These are phyloP conservation scores for Pyrenochaeta sp. DNA, from an alignment of 2,329 filamentous ascomycete species.

Conservation along the genomic window DNA sequence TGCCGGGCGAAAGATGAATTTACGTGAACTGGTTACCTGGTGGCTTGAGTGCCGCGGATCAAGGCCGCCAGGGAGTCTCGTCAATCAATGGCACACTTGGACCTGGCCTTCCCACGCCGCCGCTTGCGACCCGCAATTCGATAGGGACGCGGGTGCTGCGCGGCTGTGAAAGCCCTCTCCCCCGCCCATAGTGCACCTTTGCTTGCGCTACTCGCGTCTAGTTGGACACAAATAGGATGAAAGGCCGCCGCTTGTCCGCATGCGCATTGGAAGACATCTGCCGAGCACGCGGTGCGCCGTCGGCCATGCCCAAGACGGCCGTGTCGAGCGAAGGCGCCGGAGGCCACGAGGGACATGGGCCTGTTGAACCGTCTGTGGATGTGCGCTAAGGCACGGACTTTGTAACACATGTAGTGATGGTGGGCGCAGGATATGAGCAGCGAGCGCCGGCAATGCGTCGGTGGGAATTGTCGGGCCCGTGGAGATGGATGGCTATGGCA, in stretches of 20 bases:
- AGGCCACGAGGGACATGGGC: neutral
- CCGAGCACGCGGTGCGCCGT: neutral
- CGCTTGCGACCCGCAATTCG: neutral
- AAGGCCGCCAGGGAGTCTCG: too few relatives aligned
- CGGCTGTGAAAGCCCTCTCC: neutral
- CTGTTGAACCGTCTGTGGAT: neutral
- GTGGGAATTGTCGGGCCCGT: neutral
- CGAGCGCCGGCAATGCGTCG: neutral
- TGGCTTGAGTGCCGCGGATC: too few relatives aligned
- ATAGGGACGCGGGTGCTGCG: neutral
- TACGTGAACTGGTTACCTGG: neutral
- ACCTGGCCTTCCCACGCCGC: neutral
- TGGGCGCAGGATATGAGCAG: neutral
- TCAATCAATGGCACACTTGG: neutral
- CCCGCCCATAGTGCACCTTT: neutral
- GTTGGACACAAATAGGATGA: neutral
- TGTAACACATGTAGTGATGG: neutral
- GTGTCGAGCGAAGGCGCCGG: neutral
- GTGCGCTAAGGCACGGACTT: neutral
- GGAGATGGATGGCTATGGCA: neutral
- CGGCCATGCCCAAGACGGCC: neutral
- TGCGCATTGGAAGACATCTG: neutral
- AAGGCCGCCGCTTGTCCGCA: slow-evolving; percentile 4
- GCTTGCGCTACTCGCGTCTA: too few relatives aligned
- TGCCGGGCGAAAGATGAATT: neutral